Conservation (phyloP, 2,329 filamentous ascomycete genomes). For the Pyricularia sp. region DNA sequence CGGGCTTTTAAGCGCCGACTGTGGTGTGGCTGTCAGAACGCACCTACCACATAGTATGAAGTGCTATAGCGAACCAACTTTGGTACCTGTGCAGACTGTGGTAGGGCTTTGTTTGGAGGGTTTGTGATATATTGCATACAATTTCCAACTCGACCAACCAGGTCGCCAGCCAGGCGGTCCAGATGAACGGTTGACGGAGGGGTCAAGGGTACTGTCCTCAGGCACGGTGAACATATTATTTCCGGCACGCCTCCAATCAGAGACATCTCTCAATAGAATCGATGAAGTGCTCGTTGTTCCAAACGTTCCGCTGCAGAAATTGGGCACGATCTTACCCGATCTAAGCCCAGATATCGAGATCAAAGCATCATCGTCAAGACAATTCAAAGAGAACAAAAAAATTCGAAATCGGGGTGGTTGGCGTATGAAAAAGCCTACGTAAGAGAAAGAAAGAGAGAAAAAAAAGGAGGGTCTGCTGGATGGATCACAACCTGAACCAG, state of each 20-base stretch:
- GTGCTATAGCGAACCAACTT: not conserved
- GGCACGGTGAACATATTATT: not conserved
- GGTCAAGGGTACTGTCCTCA: not conserved
- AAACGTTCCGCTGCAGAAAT: too few relatives aligned
- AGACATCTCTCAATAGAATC: not conserved
- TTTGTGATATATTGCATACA: not conserved
- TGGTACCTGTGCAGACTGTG: not conserved
- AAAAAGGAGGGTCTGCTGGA: not conserved
- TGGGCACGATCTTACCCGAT: not conserved
- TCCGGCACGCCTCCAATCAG: not conserved
- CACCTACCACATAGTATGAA: not conserved
- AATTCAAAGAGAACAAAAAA: not conserved
- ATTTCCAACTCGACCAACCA: not conserved
- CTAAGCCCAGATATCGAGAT: not conserved
- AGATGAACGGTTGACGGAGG: not conserved
- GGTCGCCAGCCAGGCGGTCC: not conserved
- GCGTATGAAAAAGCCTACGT: not conserved
- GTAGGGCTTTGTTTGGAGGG: not conserved
- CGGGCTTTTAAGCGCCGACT: not conserved
- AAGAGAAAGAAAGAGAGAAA: not conserved
- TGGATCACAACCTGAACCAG: not conserved
- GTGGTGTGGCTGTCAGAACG: not conserved
- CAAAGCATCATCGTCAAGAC: not conserved
- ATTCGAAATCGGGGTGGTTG: not conserved
- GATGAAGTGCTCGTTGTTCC: too few relatives aligned